Conservation (phyloP, 2,329 filamentous ascomycete genomes). For the Paecilomyces sp. region DNA sequence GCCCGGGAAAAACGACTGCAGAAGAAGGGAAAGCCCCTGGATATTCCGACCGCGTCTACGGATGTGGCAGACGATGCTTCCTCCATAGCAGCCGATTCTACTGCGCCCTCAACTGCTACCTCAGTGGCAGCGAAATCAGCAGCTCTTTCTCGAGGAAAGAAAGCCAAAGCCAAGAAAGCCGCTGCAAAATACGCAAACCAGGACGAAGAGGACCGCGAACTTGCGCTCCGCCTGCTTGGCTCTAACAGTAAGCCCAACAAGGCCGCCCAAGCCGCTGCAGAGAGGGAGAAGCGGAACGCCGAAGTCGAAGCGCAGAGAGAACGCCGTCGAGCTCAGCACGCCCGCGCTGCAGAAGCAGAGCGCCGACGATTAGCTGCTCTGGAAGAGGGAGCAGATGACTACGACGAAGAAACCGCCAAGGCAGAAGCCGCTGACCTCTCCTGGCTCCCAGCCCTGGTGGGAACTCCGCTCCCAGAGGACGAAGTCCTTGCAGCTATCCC, state of each 20-base stretch:
- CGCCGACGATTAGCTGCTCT: slow-evolving; percentile 60
- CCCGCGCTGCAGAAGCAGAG: slow-evolving; percentile 59
- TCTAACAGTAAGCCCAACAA: slow-evolving; percentile 54
- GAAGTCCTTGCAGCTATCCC: slow-evolving; percentile 59
- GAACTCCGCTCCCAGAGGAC: slow-evolving; percentile 71
- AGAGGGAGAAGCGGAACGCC: slow-evolving; percentile 62
- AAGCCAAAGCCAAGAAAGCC: slow-evolving; percentile 76
- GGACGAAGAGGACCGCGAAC: slow-evolving; percentile 83
- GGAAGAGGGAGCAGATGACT: slow-evolving; percentile 52
- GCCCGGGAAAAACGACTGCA: slow-evolving; percentile 38
- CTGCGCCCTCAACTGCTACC: slow-evolving; percentile 13
- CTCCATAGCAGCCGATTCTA: slow-evolving; percentile 9
- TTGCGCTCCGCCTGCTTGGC: slow-evolving; percentile 83
- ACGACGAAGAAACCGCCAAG: slow-evolving; percentile 49
- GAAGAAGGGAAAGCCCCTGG: slow-evolving; percentile 22
- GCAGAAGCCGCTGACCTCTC: slow-evolving; percentile 42
- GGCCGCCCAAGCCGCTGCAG: slow-evolving; percentile 52
- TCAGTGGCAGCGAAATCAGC: slow-evolving; percentile 10
- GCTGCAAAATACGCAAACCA: slow-evolving; percentile 87
- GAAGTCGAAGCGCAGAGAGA: slow-evolving; percentile 65
- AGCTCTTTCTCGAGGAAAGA: slow-evolving; percentile 59
- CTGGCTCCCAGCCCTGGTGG: slow-evolving; percentile 63
- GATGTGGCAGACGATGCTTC: slow-evolving; percentile 7
- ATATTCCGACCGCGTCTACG: slow-evolving; percentile 6
- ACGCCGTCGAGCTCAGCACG: slow-evolving; percentile 72